Conservation (phyloP, 1,284 basidiomycete genomes). For the Inonotus hispidus region DNA sequence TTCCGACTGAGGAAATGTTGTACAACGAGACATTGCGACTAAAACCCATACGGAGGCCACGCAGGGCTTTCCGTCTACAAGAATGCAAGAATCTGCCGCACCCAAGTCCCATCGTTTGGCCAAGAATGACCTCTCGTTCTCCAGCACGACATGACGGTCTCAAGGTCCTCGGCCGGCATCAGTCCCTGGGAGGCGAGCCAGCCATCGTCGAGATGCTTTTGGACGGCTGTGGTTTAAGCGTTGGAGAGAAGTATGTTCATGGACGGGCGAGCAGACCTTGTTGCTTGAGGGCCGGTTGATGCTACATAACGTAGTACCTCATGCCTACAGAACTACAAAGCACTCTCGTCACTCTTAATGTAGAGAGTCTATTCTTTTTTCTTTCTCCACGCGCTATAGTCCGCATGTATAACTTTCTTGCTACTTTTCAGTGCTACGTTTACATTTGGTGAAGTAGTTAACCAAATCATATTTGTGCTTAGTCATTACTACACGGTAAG, state of each 20-base stretch:
- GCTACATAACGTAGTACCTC: background rate
- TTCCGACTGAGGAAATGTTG: no score
- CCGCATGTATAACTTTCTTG: no score
- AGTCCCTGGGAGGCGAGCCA: slow-evolving; percentile 63
- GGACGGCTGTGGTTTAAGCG: slow-evolving; percentile 60
- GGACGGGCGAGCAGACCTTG: no score
- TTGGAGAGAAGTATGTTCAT: slow-evolving; percentile 32
- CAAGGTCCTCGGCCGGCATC: slow-evolving; percentile 75
- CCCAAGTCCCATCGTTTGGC: slow-evolving; percentile 74
- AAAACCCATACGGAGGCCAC: slow-evolving; percentile 58
- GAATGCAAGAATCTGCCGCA: slow-evolving; percentile 57
- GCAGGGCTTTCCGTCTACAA: slow-evolving; percentile 48
- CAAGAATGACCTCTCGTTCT: slow-evolving; percentile 61
- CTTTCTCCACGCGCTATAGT: no score
- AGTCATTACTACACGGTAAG: background rate
- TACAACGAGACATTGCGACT: slow-evolving; percentile 87
- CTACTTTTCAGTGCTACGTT: no score
- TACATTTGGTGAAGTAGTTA: no score
- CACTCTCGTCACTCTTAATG: no score
- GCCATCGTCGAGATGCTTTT: slow-evolving; percentile 87
- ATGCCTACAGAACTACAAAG: no score
- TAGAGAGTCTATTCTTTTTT: no score
- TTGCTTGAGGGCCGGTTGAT: slow-evolving; percentile 13
- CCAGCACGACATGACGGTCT: slow-evolving; percentile 78
- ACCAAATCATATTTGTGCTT: background rate